These are phyloP conservation scores for Collybiopsis confluens DNA, from an alignment of 768 basidiomycete species.

Conservation along the genomic window DNA sequence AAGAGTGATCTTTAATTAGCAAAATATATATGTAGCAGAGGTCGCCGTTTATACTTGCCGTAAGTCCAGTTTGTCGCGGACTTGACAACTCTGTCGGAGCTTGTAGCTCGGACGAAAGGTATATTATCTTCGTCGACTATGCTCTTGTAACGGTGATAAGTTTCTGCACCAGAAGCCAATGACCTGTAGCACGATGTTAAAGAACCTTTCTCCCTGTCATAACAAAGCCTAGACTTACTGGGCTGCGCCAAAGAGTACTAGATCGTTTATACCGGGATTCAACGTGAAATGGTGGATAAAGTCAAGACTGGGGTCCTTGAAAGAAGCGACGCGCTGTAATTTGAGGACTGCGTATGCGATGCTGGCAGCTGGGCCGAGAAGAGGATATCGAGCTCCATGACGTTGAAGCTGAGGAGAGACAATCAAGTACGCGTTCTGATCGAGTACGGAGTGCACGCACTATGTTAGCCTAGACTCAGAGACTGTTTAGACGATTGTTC, in stretches of 20 bases:
- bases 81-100: constrained; percentile 54
- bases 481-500: neutral
- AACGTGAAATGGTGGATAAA: constrained; percentile 61
- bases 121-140: constrained; percentile 30
- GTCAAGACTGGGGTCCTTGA: constrained; percentile 40
- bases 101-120: constrained; percentile 49
- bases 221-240: constrained; percentile 42
- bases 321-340: constrained; percentile 42
- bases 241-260: constrained; percentile 63
- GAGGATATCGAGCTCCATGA: constrained; percentile 79
- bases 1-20: neutral
- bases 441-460: constrained; percentile 30
- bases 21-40: too few species aligned
- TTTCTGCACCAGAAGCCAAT: constrained; percentile 38
- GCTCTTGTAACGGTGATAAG: constrained; percentile 37
- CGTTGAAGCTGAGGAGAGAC: constrained; percentile 65
- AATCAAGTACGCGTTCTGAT: neutral
- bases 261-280: constrained; percentile 48
- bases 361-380: constrained; percentile 34
- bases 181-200: constrained; percentile 27
- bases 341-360: constrained; percentile 51
- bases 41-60: too few species aligned
- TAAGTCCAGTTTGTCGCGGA: constrained; percentile 70
- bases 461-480: constrained; percentile 47
- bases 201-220: neutral